A percentile compares a stretch with the other conserved stretches of the same genome.
These are phyloP conservation scores for Leptographium radiaticola DNA, from an alignment of 2,329 filamentous ascomycete genomes.

Conservation along the genomic window DNA sequence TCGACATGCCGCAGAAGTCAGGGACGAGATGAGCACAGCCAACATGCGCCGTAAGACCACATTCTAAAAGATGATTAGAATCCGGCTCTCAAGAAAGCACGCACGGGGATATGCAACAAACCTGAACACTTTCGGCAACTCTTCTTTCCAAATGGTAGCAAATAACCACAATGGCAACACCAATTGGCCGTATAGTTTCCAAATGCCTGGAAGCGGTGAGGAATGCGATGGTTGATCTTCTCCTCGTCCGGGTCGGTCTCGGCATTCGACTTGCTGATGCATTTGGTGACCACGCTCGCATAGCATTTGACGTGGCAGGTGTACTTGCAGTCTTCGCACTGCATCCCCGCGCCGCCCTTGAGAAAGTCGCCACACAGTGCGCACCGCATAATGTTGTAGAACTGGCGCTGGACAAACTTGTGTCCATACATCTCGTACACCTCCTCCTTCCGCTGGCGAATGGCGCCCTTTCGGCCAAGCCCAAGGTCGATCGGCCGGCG, in stretches of 20 bases:
- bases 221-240: slow-evolving; percentile 98
- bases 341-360: slow-evolving; percentile 97
- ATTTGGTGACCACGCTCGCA: slow-evolving; percentile 92
- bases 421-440: slow-evolving; percentile 98
- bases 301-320: slow-evolving; percentile 99
- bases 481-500: slow-evolving; percentile 75
- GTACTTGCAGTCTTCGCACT: slow-evolving; percentile 99
- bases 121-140: slow-evolving; percentile 86
- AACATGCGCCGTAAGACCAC: slow-evolving; percentile 78
- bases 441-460: slow-evolving; percentile 95
- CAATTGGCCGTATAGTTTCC: slow-evolving; percentile 97
- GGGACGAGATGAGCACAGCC: slow-evolving; percentile 90
- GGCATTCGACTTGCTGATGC: slow-evolving; percentile 98
- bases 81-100: background rate
- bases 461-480: slow-evolving; percentile 86
- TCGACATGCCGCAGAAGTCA: slow-evolving; percentile 98
- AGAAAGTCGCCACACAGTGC: slow-evolving; percentile 95
- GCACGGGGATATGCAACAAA: slow-evolving; percentile 25
- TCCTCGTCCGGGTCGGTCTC: slow-evolving; percentile 97
- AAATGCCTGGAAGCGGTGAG: slow-evolving; percentile 92
- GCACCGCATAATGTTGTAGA: slow-evolving; percentile 99
- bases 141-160: slow-evolving; percentile 87
- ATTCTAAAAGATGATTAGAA: slow-evolving; percentile 47
- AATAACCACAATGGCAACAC: slow-evolving; percentile 98
- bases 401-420: slow-evolving; percentile 97